A percentile compares a stretch with the other conserved stretches of the same genome.
phyloP scores from a whole-genome alignment of 2,329 filamentous ascomycete species.

The Sporothrix phasma region DNA sequence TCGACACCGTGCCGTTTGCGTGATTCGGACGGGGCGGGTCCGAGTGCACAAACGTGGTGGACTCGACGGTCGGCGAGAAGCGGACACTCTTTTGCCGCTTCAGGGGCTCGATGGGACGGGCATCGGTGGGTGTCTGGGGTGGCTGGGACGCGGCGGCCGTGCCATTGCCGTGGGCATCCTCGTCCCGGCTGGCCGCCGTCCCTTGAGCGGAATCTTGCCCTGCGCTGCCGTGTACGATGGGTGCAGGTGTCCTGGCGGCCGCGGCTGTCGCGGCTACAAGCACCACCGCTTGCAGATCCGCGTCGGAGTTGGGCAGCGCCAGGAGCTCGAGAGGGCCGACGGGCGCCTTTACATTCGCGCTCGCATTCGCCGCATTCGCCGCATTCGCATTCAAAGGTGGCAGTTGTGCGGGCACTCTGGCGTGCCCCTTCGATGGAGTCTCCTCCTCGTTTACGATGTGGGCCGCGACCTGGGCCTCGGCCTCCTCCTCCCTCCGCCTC shows the following conservation, averaged over 20 bases:
- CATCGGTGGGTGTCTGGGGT: background rate
- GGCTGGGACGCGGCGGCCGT: background rate
- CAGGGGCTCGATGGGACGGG: conserved; percentile 9
- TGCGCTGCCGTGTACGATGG: background rate
- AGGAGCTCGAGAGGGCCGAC: conserved; percentile 40
- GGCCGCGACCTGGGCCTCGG: background rate
- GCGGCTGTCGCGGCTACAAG: background rate
- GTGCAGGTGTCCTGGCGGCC: background rate
- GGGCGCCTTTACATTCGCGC: conserved; percentile 24
- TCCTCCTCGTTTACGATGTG: background rate
- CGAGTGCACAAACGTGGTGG: conserved; percentile 46
- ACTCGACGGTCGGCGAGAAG: conserved; percentile 58
- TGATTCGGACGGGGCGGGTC: conserved; percentile 41
- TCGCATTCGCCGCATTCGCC: background rate
- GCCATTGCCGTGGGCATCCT: background rate
- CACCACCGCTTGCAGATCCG: conserved; percentile 25
- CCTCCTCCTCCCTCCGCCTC: conserved; percentile 43
- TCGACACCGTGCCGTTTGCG: background rate
- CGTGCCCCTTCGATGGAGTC: background rate
- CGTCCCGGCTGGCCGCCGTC: background rate
- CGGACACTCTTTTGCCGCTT: conserved; percentile 55
- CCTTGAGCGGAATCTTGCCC: background rate
- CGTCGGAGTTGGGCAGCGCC: conserved; percentile 45
- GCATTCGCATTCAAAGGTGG: background rate
- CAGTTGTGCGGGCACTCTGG: background rate